phyloP scores from a whole-genome alignment of 2,329 filamentous ascomycete genomes.

The Cercospora zeina region DNA sequence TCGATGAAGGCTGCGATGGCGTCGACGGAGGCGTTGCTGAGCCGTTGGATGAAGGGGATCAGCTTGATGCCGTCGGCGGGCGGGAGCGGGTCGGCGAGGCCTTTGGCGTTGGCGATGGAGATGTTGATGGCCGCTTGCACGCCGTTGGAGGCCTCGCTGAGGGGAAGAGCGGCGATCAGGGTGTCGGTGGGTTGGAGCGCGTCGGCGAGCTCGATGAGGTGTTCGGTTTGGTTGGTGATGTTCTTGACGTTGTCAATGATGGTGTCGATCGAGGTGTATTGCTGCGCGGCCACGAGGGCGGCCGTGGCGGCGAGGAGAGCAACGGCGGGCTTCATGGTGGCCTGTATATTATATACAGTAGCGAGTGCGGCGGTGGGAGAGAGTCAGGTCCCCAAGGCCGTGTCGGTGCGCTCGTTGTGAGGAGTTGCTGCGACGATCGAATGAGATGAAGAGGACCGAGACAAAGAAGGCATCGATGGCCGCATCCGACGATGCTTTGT shows the following conservation, averaged over 20 bases:
- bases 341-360: no score
- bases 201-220: conserved; percentile 11
- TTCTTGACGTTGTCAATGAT: conserved; percentile 21
- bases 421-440: conserved; percentile 2
- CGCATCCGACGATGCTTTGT: no score
- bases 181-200: conserved; percentile 6
- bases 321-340: conserved; percentile 2
- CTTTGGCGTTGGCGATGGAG: conserved; percentile 16
- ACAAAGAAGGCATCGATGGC: conserved; percentile 2
- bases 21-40: conserved; percentile 16
- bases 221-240: conserved; percentile 19
- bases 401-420: neutral
- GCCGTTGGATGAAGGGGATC: conserved; percentile 17
- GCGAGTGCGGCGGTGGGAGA: neutral
- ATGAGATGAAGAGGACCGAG: neutral
- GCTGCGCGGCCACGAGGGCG: conserved; percentile 5
- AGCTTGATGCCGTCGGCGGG: conserved; percentile 18
- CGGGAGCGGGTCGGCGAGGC: conserved; percentile 9
- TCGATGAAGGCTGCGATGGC: conserved; percentile 18
- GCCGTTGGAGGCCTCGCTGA: conserved; percentile 10
- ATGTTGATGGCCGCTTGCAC: conserved; percentile 19
- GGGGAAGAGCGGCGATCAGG: conserved; percentile 9
- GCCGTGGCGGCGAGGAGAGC: neutral
- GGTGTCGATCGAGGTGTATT: conserved; percentile 15
- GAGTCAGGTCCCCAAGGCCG: no score